These are phyloP conservation scores for Aureobasidium melanogenum DNA, from an alignment of 2,329 filamentous ascomycete species.

Conservation along the genomic window DNA sequence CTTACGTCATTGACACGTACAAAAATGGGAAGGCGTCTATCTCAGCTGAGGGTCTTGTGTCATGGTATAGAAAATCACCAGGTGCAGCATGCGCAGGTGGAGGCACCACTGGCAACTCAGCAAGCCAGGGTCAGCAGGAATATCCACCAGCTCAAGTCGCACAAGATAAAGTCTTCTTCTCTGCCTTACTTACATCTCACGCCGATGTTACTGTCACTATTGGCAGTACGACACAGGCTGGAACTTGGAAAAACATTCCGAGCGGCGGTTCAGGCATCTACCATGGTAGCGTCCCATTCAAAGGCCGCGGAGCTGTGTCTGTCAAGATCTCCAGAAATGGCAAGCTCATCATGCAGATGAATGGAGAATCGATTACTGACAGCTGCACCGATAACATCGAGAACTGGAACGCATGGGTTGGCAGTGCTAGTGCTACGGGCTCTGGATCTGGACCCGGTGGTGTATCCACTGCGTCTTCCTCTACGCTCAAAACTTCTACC, in stretches of 20 bases:
- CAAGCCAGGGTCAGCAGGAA: slow-evolving; percentile 18
- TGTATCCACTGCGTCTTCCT: not conserved
- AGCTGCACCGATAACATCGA: slow-evolving; percentile 15
- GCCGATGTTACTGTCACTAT: slow-evolving; percentile 28
- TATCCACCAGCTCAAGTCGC: slow-evolving; percentile 25
- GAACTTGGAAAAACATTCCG: slow-evolving; percentile 16
- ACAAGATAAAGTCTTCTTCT: slow-evolving; percentile 38
- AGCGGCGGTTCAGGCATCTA: slow-evolving; percentile 17
- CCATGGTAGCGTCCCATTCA: slow-evolving; percentile 25
- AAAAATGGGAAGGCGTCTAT: slow-evolving; percentile 30
- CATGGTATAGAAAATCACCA: slow-evolving; percentile 38
- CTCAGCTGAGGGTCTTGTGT: slow-evolving; percentile 28
- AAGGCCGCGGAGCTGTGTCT: slow-evolving; percentile 33
- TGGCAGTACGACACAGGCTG: slow-evolving; percentile 22
- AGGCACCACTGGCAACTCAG: slow-evolving; percentile 30
- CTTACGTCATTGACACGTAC: slow-evolving; percentile 44
- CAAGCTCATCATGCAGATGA: slow-evolving; percentile 19
- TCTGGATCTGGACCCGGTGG: not conserved
- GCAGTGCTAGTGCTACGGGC: not conserved
- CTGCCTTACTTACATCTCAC: slow-evolving; percentile 26
- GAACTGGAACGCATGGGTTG: slow-evolving; percentile 21
- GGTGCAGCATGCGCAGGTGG: slow-evolving; percentile 29
- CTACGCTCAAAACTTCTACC: not conserved
- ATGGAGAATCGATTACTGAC: slow-evolving; percentile 31
- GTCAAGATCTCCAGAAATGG: slow-evolving; percentile 28